These are phyloP conservation scores for Phaffia australis DNA, from an alignment of 768 basidiomycete genomes.

Conservation along the genomic window DNA sequence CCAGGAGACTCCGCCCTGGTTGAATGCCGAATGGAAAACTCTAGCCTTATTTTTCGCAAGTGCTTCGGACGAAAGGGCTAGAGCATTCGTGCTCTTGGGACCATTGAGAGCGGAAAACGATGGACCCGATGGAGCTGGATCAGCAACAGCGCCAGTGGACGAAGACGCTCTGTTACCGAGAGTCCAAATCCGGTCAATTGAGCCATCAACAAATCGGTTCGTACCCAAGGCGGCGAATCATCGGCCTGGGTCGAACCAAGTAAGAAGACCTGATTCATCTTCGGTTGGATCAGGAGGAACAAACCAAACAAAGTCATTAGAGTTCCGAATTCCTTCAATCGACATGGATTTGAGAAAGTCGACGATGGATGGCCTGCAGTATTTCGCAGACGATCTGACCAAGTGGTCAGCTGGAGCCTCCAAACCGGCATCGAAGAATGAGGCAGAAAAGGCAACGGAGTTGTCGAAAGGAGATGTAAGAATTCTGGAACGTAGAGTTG, in stretches of 20 bases:
- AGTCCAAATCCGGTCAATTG: constrained; percentile 24
- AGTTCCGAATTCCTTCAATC: constrained; percentile 52
- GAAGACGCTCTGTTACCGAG: constrained; percentile 28
- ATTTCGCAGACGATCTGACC: constrained; percentile 75
- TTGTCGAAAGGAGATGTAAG: constrained; percentile 44
- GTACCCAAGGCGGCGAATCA: neutral
- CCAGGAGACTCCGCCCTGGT: neutral
- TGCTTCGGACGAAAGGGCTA: constrained; percentile 29
- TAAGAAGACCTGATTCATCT: neutral
- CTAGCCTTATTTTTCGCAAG: constrained; percentile 33
- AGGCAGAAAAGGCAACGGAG: constrained; percentile 11
- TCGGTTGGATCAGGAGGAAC: neutral
- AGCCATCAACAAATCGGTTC: neutral
- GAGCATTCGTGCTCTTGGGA: constrained; percentile 34
- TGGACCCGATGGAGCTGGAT: too few species aligned
- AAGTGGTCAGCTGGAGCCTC: constrained; percentile 53
- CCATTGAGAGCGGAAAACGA: constrained; percentile 23
- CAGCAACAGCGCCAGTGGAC: constrained; percentile 29
- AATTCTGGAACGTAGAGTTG: constrained; percentile 69
- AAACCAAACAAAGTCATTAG: constrained; percentile 26
- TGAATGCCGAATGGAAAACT: constrained; percentile 30
- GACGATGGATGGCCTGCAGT: constrained; percentile 65
- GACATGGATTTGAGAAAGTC: constrained; percentile 49
- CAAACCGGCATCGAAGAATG: constrained; percentile 29
- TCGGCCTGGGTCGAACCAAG: neutral